These are phyloP conservation scores for Blastomyces parvus DNA, from an alignment of 2,329 filamentous ascomycete species.

Conservation along the genomic window DNA sequence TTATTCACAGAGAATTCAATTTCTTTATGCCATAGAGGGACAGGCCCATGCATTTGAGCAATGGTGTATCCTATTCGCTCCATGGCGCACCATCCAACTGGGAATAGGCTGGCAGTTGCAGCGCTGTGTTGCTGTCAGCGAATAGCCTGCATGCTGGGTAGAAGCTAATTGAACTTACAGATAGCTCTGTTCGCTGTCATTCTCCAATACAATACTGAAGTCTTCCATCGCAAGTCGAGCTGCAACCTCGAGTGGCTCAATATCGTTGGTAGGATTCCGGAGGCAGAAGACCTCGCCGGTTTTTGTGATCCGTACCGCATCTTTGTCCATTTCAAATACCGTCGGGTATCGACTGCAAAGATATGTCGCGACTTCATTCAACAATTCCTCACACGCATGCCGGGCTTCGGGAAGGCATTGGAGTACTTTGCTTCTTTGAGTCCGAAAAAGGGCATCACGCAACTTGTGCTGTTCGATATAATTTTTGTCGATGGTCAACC, in stretches of 20 bases:
- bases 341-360: constrained; percentile 37
- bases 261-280: constrained; percentile 24
- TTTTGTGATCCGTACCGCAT: constrained; percentile 25
- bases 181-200: constrained; percentile 39
- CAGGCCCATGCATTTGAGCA: constrained; percentile 38
- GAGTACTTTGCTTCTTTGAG: constrained; percentile 35
- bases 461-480: constrained; percentile 38
- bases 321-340: constrained; percentile 36
- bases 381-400: constrained; percentile 39
- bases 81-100: constrained; percentile 43
- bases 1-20: constrained; percentile 36
- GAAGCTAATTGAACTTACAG: constrained; percentile 31
- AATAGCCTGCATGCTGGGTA: neutral
- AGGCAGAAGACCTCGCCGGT: constrained; percentile 38
- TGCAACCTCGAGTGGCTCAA: constrained; percentile 42
- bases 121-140: constrained; percentile 23
- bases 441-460: constrained; percentile 33
- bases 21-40: constrained; percentile 43
- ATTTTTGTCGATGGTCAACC: constrained; percentile 41
- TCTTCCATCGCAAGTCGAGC: constrained; percentile 45
- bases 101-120: constrained; percentile 46
- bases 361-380: constrained; percentile 39
- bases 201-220: constrained; percentile 41
- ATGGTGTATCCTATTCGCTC: constrained; percentile 43
- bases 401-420: constrained; percentile 38